Percentiles rank a stretch among this genome's conserved stretches.
Evolutionary conservation across 345 rosid species (phyloP).

Genomic region (Aquilaria malaccensis): DNA sequence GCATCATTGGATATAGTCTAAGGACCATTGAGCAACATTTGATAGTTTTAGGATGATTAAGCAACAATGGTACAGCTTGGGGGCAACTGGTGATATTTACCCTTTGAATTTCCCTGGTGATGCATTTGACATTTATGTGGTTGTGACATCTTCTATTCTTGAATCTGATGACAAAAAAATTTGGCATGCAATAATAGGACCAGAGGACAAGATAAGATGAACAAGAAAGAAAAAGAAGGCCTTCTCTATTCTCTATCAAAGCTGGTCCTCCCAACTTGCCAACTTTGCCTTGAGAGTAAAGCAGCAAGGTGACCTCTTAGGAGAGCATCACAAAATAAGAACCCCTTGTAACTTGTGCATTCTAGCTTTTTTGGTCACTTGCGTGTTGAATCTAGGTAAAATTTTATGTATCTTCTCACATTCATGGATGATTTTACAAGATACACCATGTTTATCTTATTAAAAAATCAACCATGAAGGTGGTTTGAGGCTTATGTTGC

Average conservation of each 20-base stretch:
- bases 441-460: neutral
- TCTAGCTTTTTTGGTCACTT: neutral
- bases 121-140: neutral
- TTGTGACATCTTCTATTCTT: too few species aligned
- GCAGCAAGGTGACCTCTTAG: slow-evolving; percentile 1
- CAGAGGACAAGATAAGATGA: neutral
- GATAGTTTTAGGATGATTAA: too few species aligned
- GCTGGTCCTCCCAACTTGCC: neutral
- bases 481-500: neutral
- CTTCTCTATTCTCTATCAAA: neutral
- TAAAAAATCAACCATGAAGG: neutral
- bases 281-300: slow-evolving; percentile 1
- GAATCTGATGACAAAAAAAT: neutral
- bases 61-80: too few species aligned
- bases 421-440: slow-evolving; percentile 8
- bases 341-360: slow-evolving; percentile 5
- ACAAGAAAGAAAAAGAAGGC: neutral
- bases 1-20: too few species aligned
- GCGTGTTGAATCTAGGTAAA: slow-evolving; percentile 9
- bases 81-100: too few species aligned
- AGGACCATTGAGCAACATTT: too few species aligned
- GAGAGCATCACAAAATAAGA: neutral
- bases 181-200: slow-evolving; percentile 2
- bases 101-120: neutral
- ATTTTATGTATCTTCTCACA: neutral